These are phyloP conservation scores for Leishmania arabica DNA, from an alignment of 208 protist species.

Conservation along the genomic window DNA sequence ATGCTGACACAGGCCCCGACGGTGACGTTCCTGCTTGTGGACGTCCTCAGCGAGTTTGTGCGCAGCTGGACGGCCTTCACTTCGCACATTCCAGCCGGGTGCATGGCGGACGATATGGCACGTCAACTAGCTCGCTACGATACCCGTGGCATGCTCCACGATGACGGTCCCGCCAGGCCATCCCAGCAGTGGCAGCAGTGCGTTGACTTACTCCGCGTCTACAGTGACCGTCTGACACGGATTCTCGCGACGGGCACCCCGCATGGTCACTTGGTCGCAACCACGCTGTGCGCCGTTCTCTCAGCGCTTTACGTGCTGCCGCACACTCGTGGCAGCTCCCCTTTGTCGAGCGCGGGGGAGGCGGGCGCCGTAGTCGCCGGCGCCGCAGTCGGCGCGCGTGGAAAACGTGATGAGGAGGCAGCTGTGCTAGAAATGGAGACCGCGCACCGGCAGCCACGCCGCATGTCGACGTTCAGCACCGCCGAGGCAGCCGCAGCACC, in stretches of 20 bases:
- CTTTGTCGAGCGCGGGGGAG: neutral
- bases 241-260: conserved; percentile 50
- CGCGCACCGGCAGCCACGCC: conserved; percentile 11
- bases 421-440: conserved; percentile 19
- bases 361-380: neutral
- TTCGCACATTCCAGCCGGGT: conserved; percentile 7
- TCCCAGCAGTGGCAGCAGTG: conserved; percentile 18
- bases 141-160: conserved; percentile 11
- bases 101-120: conserved; percentile 11
- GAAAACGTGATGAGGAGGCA: conserved; percentile 28
- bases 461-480: neutral
- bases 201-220: conserved; percentile 22
- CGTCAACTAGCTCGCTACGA: conserved; percentile 16
- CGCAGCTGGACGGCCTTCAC: conserved; percentile 20
- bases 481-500: neutral
- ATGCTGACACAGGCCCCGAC: conserved; percentile 59
- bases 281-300: conserved; percentile 48
- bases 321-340: conserved; percentile 17
- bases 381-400: neutral
- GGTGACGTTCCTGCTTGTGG: conserved; percentile 27
- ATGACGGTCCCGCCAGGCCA: neutral
- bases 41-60: conserved; percentile 28
- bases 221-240: conserved; percentile 33
- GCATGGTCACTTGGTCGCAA: conserved; percentile 54
- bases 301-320: conserved; percentile 55